Evolutionary conservation across 257 asterid species (phyloP).

Genomic region (Jaltomata sinuosa): DNA sequence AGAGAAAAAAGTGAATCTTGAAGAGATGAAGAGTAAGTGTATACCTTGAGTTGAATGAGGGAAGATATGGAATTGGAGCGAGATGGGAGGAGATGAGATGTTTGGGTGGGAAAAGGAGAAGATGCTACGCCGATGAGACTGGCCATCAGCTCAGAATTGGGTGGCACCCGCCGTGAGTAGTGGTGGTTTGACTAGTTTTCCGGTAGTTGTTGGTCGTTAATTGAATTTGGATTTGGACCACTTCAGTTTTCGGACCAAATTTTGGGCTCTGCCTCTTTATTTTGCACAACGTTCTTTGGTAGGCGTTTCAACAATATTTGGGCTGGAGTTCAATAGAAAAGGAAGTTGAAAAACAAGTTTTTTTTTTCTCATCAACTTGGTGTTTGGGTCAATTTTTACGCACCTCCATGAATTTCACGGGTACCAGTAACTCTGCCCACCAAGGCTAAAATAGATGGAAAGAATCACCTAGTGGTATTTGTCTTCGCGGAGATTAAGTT

Average conservation of each 20-base stretch:
- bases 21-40: neutral
- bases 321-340: neutral
- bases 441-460: too few relatives aligned
- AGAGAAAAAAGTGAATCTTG: neutral
- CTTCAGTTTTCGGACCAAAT: too few relatives aligned
- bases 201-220: too few relatives aligned
- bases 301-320: neutral
- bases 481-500: too few relatives aligned
- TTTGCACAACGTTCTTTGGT: neutral
- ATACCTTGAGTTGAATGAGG: slow-evolving; percentile 32
- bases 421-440: too few relatives aligned
- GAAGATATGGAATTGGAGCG: slow-evolving; percentile 6
- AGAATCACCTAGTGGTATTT: too few relatives aligned
- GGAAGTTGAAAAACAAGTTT: neutral
- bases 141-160: slow-evolving; percentile 10
- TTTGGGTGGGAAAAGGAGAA: slow-evolving; percentile 21
- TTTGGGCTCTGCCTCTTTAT: neutral
- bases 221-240: too few relatives aligned
- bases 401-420: too few relatives aligned
- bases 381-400: too few relatives aligned
- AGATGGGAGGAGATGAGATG: slow-evolving; percentile 17
- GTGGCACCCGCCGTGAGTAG: neutral
- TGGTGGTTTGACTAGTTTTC: slow-evolving; percentile 8
- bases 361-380: too few relatives aligned
- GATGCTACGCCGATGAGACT: slow-evolving; percentile 33